Evolutionary conservation across 495 filamentous ascomycete species (phyloP).

Genomic region (Tuber brumale): DNA sequence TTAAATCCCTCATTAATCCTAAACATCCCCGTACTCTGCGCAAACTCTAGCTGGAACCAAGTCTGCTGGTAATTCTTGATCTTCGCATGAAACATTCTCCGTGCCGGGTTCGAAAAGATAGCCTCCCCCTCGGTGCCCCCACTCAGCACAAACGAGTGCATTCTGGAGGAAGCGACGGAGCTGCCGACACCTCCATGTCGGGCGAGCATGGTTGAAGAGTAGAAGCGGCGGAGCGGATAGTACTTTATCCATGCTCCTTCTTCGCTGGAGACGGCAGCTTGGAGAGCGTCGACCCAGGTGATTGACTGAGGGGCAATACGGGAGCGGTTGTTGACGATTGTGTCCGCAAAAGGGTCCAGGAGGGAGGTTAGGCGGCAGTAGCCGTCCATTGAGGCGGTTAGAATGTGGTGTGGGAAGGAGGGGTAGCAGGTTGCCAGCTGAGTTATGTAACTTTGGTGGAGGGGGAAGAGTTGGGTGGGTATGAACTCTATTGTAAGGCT

Average conservation of each 20-base stretch:
- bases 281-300: slow-evolving; percentile 54
- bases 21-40: slow-evolving; percentile 45
- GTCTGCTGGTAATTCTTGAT: slow-evolving; percentile 52
- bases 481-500: background rate
- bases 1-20: slow-evolving; percentile 58
- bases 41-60: slow-evolving; percentile 59
- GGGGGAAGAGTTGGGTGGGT: slow-evolving; percentile 51
- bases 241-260: slow-evolving; percentile 54
- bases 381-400: slow-evolving; percentile 55
- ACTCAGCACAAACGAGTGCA: slow-evolving; percentile 53
- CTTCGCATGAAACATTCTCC: slow-evolving; percentile 51
- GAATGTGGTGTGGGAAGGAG: slow-evolving; percentile 52
- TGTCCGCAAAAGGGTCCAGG: slow-evolving; percentile 49
- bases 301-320: slow-evolving; percentile 49
- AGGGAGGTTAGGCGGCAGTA: slow-evolving; percentile 55
- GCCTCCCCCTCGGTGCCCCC: slow-evolving; percentile 56
- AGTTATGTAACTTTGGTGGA: slow-evolving; percentile 58
- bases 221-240: slow-evolving; percentile 54
- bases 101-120: slow-evolving; percentile 52
- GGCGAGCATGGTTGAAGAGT: slow-evolving; percentile 46
- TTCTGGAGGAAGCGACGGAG: slow-evolving; percentile 45
- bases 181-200: slow-evolving; percentile 44
- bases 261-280: slow-evolving; percentile 52
- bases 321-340: slow-evolving; percentile 48
- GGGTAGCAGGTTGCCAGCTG: slow-evolving; percentile 55